Conservation (phyloP, 1,284 basidiomycete genomes). For the Trametes sp. region DNA sequence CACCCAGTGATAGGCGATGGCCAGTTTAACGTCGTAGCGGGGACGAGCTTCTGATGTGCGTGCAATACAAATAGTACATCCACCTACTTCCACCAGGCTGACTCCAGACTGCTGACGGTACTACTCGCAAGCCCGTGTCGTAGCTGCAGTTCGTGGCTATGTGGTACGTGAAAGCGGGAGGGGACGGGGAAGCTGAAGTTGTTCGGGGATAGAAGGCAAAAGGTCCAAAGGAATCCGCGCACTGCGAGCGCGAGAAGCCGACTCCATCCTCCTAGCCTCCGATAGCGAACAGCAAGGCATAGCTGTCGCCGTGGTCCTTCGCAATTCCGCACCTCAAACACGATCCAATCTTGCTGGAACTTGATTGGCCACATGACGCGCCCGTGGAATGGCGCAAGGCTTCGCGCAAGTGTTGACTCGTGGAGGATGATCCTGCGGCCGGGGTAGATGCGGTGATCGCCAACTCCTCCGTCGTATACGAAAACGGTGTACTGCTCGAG, state of each 20-base stretch:
- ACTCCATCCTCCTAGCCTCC: neutral
- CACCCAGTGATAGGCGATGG: neutral
- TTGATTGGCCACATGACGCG: neutral
- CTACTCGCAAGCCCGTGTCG: neutral
- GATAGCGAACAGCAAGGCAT: neutral
- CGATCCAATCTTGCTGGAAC: neutral
- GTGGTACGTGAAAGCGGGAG: neutral
- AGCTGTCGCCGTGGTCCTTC: neutral
- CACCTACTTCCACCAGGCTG: neutral
- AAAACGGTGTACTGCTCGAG: neutral
- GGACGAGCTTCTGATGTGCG: neutral
- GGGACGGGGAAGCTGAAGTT: neutral
- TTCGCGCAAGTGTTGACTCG: neutral
- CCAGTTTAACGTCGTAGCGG: conserved; percentile 12
- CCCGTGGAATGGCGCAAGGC: neutral
- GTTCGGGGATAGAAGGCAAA: neutral
- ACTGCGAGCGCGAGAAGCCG: neutral
- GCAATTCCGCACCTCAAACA: neutral
- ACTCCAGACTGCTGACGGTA: neutral
- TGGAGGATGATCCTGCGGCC: neutral
- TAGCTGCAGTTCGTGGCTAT: neutral
- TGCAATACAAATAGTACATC: neutral
- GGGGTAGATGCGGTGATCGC: neutral
- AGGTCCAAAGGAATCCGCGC: neutral
- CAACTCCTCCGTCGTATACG: neutral